Evolutionary conservation across 208 protist species (phyloP), one percentile per base, ranked within the genome.

Genomic region (Leishmania tropica): DNA sequence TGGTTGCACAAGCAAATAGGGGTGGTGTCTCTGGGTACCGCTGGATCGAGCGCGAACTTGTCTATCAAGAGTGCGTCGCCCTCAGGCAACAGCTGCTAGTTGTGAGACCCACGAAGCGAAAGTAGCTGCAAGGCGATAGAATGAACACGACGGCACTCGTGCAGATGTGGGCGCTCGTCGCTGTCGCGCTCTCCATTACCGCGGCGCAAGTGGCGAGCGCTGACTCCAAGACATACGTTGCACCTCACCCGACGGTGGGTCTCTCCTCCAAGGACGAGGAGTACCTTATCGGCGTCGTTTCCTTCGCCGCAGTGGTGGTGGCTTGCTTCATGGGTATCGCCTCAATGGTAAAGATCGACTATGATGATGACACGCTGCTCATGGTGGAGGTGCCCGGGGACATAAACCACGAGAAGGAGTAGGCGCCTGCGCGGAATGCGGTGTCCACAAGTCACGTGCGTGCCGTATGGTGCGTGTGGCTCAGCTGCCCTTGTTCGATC

Each of bases 331-430:
- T 97, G 80, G 94, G 87, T 2, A 90, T 96, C 3, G 79, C 80
- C 48, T 87, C 94, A 7, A 83, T 97, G 79, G 86, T 91, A 83
- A 84, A 88, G 31, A 93, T 97, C 47, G 84, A 96, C 85, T 97
- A 96, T 88, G 90, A 92, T 75, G 88, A 95, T 74, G 94, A 97
- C 83, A 89, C 93, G 4, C 88, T 97, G 56, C 90, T 97, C 31
- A 96, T 97, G 94, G 94, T 97, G 13, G 94, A 97, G 84, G 92
- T 97, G 28, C 87, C 91, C 1, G 92, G 93, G 48, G 83, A 93
- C n/a, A 78, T 70, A 7, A 65, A 84, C 28, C 86, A 92, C 70
- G 84, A 88, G 37, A 87, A 95, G 79, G 85, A 90, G 78, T 71
- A 81, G 67, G 11, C 21, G 53, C 68, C 21, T 47, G 10, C 37